phyloP scores from a whole-genome alignment of 768 basidiomycete genomes.

The Amanita polypyramis region DNA sequence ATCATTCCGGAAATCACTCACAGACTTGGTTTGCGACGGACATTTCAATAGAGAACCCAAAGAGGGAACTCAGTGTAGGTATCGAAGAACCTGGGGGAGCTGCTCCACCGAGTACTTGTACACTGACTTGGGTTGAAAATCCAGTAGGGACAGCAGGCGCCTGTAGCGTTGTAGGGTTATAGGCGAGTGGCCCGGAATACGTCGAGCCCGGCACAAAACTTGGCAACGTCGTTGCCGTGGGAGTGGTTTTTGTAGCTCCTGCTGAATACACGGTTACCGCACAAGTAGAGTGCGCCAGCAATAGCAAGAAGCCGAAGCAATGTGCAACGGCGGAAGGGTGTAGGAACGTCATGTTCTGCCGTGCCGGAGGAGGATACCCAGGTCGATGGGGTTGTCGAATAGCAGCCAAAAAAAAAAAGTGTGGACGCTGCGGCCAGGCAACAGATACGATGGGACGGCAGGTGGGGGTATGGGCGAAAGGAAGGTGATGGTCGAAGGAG shows the following conservation, averaged over 20 bases:
- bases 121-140: constrained; percentile 5
- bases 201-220: constrained; percentile 38
- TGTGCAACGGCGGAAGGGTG: too few relatives aligned
- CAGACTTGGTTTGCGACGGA: constrained; percentile 50
- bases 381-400: too few relatives aligned
- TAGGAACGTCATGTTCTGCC: not conserved
- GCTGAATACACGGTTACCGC: constrained; percentile 27
- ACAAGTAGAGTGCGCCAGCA: not conserved
- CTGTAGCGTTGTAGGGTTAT: constrained; percentile 20
- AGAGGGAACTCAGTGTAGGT: constrained; percentile 41
- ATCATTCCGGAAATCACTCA: constrained; percentile 4
- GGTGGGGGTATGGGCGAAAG: not conserved
- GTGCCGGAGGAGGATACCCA: too few relatives aligned
- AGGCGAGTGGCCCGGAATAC: constrained; percentile 22
- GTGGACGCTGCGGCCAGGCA: not conserved
- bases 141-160: constrained; percentile 17
- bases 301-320: not conserved
- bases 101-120: constrained; percentile 3
- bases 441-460: not conserved
- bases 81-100: constrained; percentile 23
- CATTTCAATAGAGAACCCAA: constrained; percentile 72
- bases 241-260: constrained; percentile 25
- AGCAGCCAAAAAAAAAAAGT: not conserved
- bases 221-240: constrained; percentile 28
- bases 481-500: not conserved